A percentile compares a stretch with the other conserved stretches of the same genome.
Conservation (phyloP, 768 basidiomycete species). For the Xanthoconium stramineum region DNA sequence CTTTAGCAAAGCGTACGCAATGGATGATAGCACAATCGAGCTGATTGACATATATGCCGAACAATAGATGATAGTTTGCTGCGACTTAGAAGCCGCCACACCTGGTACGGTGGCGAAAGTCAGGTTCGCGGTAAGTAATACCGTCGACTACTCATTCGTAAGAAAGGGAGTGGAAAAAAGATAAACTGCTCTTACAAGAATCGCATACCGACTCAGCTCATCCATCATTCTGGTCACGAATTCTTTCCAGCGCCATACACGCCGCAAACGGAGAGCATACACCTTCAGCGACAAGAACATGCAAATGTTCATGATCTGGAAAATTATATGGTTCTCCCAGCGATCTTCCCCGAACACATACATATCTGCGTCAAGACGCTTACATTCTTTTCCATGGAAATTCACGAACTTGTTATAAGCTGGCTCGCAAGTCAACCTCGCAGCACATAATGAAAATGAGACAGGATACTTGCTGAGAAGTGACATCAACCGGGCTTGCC, state of each 20-base stretch:
- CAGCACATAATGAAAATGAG: neutral
- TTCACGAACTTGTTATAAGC: neutral
- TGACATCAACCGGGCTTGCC: neutral
- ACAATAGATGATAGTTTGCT: slow-evolving; percentile 2
- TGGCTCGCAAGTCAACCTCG: neutral
- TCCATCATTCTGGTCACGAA: neutral
- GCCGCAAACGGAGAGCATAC: neutral
- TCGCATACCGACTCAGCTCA: neutral
- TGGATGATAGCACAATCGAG: neutral
- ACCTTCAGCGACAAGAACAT: neutral
- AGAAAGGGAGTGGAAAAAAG: neutral
- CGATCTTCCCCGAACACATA: neutral
- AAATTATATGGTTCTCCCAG: neutral
- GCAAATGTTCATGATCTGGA: neutral
- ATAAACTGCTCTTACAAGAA: neutral
- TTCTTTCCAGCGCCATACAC: neutral
- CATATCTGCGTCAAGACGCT: neutral
- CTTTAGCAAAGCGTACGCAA: neutral
- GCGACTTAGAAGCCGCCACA: neutral
- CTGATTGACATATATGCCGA: neutral
- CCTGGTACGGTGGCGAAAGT: neutral
- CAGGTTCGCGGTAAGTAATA: neutral
- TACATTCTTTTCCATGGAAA: neutral
- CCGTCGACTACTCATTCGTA: neutral
- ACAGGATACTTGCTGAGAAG: neutral